These are phyloP conservation scores for Geotrichum klebahnii DNA, from an alignment of 1,139 yeast species.

Conservation along the genomic window DNA sequence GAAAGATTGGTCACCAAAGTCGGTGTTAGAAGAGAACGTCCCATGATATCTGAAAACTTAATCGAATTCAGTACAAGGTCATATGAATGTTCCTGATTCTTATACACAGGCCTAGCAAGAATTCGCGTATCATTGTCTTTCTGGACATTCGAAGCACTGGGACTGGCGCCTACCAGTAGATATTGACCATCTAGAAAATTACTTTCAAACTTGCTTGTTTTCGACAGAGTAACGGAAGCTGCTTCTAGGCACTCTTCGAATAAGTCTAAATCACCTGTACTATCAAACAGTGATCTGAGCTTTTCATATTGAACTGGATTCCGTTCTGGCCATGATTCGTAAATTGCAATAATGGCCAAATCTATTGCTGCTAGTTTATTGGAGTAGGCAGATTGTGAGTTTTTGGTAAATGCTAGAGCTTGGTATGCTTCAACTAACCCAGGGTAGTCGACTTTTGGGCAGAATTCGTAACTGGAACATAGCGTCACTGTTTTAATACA, in stretches of 20 bases:
- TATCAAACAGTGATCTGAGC: neutral
- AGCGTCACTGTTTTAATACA: neutral
- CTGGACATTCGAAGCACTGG: too few relatives aligned
- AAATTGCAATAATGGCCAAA: neutral
- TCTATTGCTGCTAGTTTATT: neutral
- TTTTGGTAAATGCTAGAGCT: neutral
- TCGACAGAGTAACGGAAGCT: neutral
- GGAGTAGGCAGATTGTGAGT: neutral
- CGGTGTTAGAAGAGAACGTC: too few relatives aligned
- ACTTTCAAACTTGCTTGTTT: neutral
- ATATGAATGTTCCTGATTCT: too few relatives aligned
- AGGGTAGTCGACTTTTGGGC: neutral
- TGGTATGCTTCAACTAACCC: neutral
- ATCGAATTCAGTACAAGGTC: too few relatives aligned
- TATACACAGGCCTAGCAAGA: too few relatives aligned
- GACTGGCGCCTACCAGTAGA: neutral
- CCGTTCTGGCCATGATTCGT: neutral
- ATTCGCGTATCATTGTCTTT: too few relatives aligned
- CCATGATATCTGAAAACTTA: too few relatives aligned
- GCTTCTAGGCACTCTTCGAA: neutral
- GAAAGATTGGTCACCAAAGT: too few relatives aligned
- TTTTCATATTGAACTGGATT: too few relatives aligned
- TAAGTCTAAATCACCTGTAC: neutral
- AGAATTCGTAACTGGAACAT: neutral
- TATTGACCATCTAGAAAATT: neutral